Conservation (phyloP, 495 filamentous ascomycete species). For the Lepraria neglecta region DNA sequence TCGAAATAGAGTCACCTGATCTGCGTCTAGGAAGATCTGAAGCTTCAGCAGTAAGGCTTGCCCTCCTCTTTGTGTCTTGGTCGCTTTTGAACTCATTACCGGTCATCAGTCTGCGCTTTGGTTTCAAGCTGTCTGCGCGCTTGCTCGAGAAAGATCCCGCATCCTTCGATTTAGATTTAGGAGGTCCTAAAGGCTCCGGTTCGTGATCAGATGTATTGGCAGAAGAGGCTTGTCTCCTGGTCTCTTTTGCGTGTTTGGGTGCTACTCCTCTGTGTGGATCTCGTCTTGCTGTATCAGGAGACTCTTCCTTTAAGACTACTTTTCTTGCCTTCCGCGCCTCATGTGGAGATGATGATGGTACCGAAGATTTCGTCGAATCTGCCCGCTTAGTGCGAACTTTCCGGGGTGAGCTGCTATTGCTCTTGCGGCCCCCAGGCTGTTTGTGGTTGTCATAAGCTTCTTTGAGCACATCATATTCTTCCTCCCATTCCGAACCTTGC, state of each 20-base stretch:
- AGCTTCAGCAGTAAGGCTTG: slow-evolving; percentile 31
- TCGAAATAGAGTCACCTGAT: slow-evolving; percentile 35
- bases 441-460: slow-evolving; percentile 65
- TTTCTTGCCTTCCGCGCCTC: slow-evolving; percentile 24
- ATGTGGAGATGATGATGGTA: slow-evolving; percentile 29
- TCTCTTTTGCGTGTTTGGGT: slow-evolving; percentile 42
- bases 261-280: slow-evolving; percentile 36
- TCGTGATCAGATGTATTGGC: slow-evolving; percentile 48
- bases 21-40: slow-evolving; percentile 34
- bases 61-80: slow-evolving; percentile 40
- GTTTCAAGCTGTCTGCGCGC: slow-evolving; percentile 49
- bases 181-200: slow-evolving; percentile 39
- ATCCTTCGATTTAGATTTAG: slow-evolving; percentile 40
- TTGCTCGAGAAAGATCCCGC: slow-evolving; percentile 34
- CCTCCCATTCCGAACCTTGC: slow-evolving; percentile 79
- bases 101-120: slow-evolving; percentile 54
- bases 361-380: slow-evolving; percentile 37
- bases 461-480: slow-evolving; percentile 77
- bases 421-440: slow-evolving; percentile 39
- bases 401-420: slow-evolving; percentile 47
- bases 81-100: slow-evolving; percentile 52
- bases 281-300: slow-evolving; percentile 38
- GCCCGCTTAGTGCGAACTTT: slow-evolving; percentile 53
- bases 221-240: slow-evolving; percentile 44
- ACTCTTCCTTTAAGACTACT: slow-evolving; percentile 24